Conservation (phyloP, 345 rosid genomes). For the Microcos paniculata region DNA sequence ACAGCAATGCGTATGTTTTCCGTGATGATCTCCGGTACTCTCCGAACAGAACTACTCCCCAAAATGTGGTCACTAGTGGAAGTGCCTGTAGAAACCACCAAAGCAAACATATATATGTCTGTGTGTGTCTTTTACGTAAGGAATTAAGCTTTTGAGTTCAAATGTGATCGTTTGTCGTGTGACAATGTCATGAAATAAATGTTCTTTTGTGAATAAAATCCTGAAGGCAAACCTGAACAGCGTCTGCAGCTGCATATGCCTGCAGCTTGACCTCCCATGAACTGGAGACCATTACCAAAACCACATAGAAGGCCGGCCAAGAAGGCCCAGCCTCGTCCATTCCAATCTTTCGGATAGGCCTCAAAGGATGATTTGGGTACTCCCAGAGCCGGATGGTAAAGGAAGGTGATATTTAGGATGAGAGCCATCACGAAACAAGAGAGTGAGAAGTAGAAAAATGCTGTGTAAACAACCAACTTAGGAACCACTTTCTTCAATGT, state of each 20-base stretch:
- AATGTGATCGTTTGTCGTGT: not conserved
- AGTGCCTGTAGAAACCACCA: constrained; percentile 69
- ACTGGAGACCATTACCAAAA: constrained; percentile 79
- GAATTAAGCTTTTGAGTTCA: not conserved
- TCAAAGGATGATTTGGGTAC: constrained; percentile 60
- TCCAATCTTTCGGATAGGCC: constrained; percentile 70
- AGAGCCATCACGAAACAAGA: constrained; percentile 60
- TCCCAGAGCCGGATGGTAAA: constrained; percentile 57
- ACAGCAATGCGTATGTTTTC: constrained; percentile 60
- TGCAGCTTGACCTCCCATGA: constrained; percentile 90
- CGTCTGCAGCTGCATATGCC: constrained; percentile 91
- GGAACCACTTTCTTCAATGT: constrained; percentile 64
- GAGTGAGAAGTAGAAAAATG: constrained; percentile 73
- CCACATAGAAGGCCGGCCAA: constrained; percentile 83
- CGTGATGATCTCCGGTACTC: constrained; percentile 76
- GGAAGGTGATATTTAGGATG: constrained; percentile 56
- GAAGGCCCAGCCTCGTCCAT: constrained; percentile 82
- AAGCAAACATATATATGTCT: not conserved
- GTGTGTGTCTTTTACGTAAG: too few relatives aligned
- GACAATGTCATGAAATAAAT: too few relatives aligned
- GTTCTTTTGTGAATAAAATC: constrained; percentile 63
- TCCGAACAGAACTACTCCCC: constrained; percentile 82
- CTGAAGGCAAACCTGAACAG: constrained; percentile 48
- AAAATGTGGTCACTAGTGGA: constrained; percentile 87
- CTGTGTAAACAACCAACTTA: constrained; percentile 65